Percentiles rank a stretch among this genome's conserved stretches.
These are phyloP conservation scores for Jaminaea rosea DNA, from an alignment of 1,284 basidiomycete species.

Conservation along the genomic window DNA sequence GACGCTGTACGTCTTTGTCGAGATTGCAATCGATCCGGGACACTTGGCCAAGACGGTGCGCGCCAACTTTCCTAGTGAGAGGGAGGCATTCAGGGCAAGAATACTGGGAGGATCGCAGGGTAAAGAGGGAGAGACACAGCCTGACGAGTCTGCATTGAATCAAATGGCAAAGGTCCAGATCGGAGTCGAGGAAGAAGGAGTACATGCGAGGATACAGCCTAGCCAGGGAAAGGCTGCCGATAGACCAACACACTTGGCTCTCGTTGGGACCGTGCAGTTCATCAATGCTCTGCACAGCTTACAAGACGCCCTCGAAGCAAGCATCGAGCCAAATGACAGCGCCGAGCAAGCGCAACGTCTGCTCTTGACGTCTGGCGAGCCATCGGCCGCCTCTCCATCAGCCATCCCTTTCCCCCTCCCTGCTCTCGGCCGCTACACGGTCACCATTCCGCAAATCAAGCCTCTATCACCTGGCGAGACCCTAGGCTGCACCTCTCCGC, in stretches of 20 bases:
- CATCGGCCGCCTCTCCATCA: background rate
- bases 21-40: conserved; percentile 80
- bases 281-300: conserved; percentile 41
- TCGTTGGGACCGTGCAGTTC: conserved; percentile 46
- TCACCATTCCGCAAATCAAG: conserved; percentile 72
- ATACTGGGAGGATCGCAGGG: conserved; percentile 20
- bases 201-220: no score
- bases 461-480: conserved; percentile 95
- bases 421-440: conserved; percentile 20
- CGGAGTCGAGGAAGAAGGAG: conserved; percentile 8
- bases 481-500: conserved; percentile 89
- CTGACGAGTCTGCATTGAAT: no score
- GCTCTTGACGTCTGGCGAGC: background rate
- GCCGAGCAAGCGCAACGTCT: background rate
- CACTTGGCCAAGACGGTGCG: conserved; percentile 78
- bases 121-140: background rate
- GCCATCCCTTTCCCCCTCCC: background rate
- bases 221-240: background rate
- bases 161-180: conserved; percentile 14
- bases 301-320: conserved; percentile 29
- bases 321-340: conserved; percentile 8
- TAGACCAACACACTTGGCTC: conserved; percentile 27
- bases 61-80: conserved; percentile 67
- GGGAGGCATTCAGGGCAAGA: conserved; percentile 61
- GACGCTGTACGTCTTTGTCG: conserved; percentile 95